Percentiles rank a stretch among this genome's conserved stretches.
Evolutionary conservation across 1,284 basidiomycete species (phyloP).

Genomic region (Pseudozyma hubeiensis): DNA sequence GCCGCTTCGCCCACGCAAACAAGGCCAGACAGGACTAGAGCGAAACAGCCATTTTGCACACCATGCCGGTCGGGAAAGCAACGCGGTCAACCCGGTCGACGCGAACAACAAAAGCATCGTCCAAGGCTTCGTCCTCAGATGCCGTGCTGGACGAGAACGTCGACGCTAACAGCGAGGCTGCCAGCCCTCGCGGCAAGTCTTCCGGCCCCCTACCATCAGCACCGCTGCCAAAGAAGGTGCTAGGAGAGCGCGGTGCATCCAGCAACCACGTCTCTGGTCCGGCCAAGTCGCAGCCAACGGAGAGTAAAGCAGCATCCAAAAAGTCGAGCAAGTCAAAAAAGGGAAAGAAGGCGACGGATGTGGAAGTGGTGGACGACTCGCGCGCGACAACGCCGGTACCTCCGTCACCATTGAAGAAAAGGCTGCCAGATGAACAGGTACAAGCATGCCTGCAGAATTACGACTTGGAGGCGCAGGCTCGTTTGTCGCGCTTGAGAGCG

Average conservation of each 20-base stretch:
- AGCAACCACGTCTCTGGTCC: slow-evolving; percentile 15
- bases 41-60: background rate
- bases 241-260: slow-evolving; percentile 35
- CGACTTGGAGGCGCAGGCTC: slow-evolving; percentile 45
- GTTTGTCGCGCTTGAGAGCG: slow-evolving; percentile 17
- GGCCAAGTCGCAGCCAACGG: slow-evolving; percentile 3
- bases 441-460: slow-evolving; percentile 48
- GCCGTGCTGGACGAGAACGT: slow-evolving; percentile 31
- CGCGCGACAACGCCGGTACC: slow-evolving; percentile 31
- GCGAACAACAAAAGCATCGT: slow-evolving; percentile 35
- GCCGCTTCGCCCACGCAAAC: background rate
- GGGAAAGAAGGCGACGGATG: slow-evolving; percentile 5
- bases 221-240: slow-evolving; percentile 19
- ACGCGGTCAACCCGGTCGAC: slow-evolving; percentile 33
- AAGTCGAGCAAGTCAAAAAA: slow-evolving; percentile 23
- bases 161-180: background rate
- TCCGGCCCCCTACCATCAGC: slow-evolving; percentile 7
- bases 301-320: slow-evolving; percentile 2
- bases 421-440: slow-evolving; percentile 52
- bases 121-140: slow-evolving; percentile 29
- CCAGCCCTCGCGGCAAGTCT: slow-evolving; percentile 13
- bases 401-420: slow-evolving; percentile 20
- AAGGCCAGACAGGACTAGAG: background rate
- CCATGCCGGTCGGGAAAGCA: slow-evolving; percentile 44
- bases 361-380: slow-evolving; percentile 1